These are phyloP conservation scores for Verticillium tricorpus DNA, from an alignment of 2,329 filamentous ascomycete species.

Conservation along the genomic window DNA sequence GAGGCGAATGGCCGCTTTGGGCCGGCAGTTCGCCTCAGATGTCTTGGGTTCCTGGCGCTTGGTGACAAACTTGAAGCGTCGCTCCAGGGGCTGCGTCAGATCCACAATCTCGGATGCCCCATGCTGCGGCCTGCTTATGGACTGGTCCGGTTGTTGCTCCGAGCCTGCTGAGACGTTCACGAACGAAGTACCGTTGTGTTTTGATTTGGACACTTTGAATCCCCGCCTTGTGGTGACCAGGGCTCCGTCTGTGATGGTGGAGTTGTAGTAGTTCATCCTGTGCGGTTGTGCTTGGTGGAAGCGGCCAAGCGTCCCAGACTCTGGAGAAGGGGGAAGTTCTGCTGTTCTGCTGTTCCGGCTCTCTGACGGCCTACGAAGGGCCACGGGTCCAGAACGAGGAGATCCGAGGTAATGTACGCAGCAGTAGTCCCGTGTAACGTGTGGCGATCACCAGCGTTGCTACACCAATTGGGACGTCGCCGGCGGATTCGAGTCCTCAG, in stretches of 20 bases:
- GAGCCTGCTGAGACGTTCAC: conserved; percentile 26
- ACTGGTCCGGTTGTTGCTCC: background rate
- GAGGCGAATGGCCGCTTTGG: background rate
- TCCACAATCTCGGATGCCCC: conserved; percentile 3
- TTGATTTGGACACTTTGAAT: conserved; percentile 33
- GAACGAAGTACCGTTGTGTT: conserved; percentile 32
- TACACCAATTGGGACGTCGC: background rate
- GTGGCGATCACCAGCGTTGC: background rate
- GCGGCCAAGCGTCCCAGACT: background rate
- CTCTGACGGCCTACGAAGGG: background rate
- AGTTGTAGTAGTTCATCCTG: conserved; percentile 32
- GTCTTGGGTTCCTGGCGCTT: conserved; percentile 8
- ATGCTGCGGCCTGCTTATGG: background rate
- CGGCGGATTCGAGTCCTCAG: background rate
- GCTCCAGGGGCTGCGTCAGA: conserved; percentile 10
- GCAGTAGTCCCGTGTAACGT: background rate
- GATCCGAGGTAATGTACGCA: background rate
- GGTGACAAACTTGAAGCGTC: conserved; percentile 21
- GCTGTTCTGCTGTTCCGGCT: background rate
- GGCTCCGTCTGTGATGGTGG: conserved; percentile 28
- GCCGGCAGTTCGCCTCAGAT: background rate
- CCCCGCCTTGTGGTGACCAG: conserved; percentile 32
- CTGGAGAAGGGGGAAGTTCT: background rate
- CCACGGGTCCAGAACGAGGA: background rate
- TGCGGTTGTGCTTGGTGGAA: background rate